Evolutionary conservation across 2,329 filamentous ascomycete species (phyloP).

Genomic region (Neofusicoccum cordaticola): DNA sequence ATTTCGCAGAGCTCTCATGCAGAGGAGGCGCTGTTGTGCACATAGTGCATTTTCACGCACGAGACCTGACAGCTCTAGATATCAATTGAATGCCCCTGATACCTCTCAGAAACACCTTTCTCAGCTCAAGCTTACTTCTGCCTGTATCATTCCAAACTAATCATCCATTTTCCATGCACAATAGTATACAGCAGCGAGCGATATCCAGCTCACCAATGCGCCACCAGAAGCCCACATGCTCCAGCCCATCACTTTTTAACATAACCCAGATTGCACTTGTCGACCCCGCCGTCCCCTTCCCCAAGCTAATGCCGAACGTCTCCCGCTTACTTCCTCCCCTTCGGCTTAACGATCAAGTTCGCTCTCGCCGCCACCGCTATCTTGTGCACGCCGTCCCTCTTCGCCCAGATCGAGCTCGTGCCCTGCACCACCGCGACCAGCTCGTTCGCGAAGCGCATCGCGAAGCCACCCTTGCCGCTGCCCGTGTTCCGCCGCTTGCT

Average conservation of each 20-base stretch:
- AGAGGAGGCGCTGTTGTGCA: too few species aligned
- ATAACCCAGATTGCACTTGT: too few species aligned
- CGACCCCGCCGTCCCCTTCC: too few species aligned
- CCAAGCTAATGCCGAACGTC: too few species aligned
- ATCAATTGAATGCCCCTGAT: too few species aligned
- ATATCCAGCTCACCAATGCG: not conserved
- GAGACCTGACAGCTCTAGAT: too few species aligned
- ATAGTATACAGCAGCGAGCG: not conserved
- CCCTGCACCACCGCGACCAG: slow-evolving; percentile 86
- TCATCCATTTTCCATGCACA: not conserved
- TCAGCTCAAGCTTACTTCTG: too few species aligned
- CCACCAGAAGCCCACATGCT: not conserved
- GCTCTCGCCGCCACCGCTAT: slow-evolving; percentile 72
- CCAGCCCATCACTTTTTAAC: not conserved
- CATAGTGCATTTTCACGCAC: too few species aligned
- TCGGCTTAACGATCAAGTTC: slow-evolving; percentile 48
- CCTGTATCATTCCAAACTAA: not conserved
- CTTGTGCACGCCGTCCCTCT: slow-evolving; percentile 75
- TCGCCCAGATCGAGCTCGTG: slow-evolving; percentile 79
- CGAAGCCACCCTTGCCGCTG: slow-evolving; percentile 69
- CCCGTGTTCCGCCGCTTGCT: slow-evolving; percentile 72
- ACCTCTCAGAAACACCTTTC: too few species aligned
- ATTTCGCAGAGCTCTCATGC: too few species aligned
- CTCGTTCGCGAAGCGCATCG: slow-evolving; percentile 78
- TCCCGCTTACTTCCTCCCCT: not conserved